Conservation (phyloP, 805 yeast genomes). For the Wickerhamomyces alni region DNA sequence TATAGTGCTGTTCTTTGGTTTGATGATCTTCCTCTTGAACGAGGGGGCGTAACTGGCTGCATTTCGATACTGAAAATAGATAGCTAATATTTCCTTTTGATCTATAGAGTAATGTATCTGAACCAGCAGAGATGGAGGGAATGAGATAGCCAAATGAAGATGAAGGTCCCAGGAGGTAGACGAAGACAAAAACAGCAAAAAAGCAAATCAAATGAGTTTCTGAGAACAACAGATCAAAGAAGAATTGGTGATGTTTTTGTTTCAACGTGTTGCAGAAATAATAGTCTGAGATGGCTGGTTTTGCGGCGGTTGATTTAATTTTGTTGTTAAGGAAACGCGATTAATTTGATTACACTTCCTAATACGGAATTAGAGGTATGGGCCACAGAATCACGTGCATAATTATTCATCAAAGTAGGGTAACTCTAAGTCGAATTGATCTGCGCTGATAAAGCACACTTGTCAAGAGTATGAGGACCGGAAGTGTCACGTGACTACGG, state of each 20-base stretch:
- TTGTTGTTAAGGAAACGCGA: background rate
- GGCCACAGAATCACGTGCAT: background rate
- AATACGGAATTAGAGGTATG: background rate
- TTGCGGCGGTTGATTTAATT: background rate
- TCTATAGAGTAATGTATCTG: background rate
- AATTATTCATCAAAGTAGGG: too few relatives aligned
- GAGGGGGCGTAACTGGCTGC: slow-evolving; percentile 22
- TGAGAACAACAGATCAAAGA: too few relatives aligned
- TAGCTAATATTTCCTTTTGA: background rate
- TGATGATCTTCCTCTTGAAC: slow-evolving; percentile 8
- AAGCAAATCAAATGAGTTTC: background rate
- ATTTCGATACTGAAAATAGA: slow-evolving; percentile 1
- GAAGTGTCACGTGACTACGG: too few relatives aligned
- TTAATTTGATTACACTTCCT: background rate
- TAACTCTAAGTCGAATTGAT: too few relatives aligned
- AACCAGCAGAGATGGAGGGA: background rate
- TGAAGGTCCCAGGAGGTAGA: background rate
- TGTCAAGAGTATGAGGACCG: too few relatives aligned
- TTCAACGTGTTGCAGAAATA: background rate
- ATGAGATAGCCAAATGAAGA: background rate
- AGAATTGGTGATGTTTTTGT: too few relatives aligned
- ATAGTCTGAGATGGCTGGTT: background rate
- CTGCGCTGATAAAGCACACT: too few relatives aligned
- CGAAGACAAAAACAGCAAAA: background rate
- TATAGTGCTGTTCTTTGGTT: slow-evolving; percentile 3